Evolutionary conservation across 2,329 filamentous ascomycete species (phyloP), one percentile per base, ranked within the genome.

Genomic region (Huntiella decipiens): DNA sequence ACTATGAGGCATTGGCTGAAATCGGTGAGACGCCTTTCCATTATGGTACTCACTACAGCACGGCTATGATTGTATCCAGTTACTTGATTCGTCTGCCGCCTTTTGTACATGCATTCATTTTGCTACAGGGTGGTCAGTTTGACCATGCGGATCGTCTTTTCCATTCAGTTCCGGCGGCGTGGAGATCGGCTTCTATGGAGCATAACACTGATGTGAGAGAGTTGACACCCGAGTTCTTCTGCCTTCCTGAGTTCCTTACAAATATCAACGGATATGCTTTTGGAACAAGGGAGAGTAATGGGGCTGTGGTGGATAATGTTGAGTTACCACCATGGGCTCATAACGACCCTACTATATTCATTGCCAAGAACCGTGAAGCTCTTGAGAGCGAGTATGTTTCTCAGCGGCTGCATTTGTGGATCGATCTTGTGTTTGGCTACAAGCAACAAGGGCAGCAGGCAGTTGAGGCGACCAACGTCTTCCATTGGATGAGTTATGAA

Each of bases 1-100:
- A 86, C 28, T 96, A 94, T 59, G 77, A 79, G 53, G 82, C 84
- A 12, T 79, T 98, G 58, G 79, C 79, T 1, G 91, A 96, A 58
- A 93, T 98, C 68, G 84, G 80, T 5, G 87, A 94, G 39, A 79
- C 82, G 1, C 82, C 91, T 0, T 98, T 95, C 58, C 91, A 98
- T 58, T 98, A 96, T 54, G 91, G 91, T 13, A 98, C 92, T 0
- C 92, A 98, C 59, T 98, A 98, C 60, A 96, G 91, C 1, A 96
- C 91, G 2, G 91, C 91, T 5, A 98, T 96, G 91, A 95, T 94
- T 49, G 91, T 98, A 5, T 86, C 86, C 10, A 95, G 87, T 0
- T 98, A 95, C 56, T 71, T 98, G 36, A 95, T 98, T 55, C 80
- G 91, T 13, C 69, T 98, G 12, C 88, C 94, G 43, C 91, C 91